Percentiles rank a stretch among this genome's conserved stretches.
These are phyloP conservation scores for Saraca asoca DNA, from an alignment of 331 rosid genomes.

Conservation along the genomic window DNA sequence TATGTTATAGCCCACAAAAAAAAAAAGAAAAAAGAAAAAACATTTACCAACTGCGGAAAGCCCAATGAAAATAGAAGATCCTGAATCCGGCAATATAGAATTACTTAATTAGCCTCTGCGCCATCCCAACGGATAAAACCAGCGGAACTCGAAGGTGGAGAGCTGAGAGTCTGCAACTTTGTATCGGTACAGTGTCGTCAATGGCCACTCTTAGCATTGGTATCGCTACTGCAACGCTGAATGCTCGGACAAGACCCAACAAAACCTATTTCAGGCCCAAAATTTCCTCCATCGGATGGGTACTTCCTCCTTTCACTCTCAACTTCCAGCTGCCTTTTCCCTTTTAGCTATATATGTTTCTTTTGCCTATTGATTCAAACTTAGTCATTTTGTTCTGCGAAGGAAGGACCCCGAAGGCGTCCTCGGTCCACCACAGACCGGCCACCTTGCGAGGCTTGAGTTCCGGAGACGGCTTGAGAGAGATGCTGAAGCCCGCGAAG, in stretches of 20 bases:
- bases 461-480: constrained; percentile 66
- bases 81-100: too few relatives aligned
- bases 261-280: constrained; percentile 27
- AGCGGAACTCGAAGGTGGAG: too few relatives aligned
- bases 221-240: constrained; percentile 46
- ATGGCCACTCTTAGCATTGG: constrained; percentile 80
- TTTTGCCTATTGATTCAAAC: not conserved
- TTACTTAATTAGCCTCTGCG: too few relatives aligned
- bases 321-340: not conserved
- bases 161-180: too few relatives aligned
- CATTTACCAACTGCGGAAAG: too few relatives aligned
- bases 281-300: constrained; percentile 71
- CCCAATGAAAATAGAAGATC: too few relatives aligned
- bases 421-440: constrained; percentile 63
- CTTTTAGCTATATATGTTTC: too few relatives aligned
- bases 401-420: constrained; percentile 89
- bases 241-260: constrained; percentile 12
- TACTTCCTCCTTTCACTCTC: constrained; percentile 16
- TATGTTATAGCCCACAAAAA: too few relatives aligned
- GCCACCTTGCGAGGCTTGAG: constrained; percentile 75
- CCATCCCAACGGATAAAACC: too few relatives aligned
- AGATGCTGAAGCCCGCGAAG: constrained; percentile 81
- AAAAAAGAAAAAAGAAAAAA: too few relatives aligned
- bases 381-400: constrained; percentile 15
- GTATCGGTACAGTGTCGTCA: not conserved